A percentile compares a stretch with the other conserved stretches of the same genome.
phyloP scores from a whole-genome alignment of 208 protist species.

The Trichomonas tenax region DNA sequence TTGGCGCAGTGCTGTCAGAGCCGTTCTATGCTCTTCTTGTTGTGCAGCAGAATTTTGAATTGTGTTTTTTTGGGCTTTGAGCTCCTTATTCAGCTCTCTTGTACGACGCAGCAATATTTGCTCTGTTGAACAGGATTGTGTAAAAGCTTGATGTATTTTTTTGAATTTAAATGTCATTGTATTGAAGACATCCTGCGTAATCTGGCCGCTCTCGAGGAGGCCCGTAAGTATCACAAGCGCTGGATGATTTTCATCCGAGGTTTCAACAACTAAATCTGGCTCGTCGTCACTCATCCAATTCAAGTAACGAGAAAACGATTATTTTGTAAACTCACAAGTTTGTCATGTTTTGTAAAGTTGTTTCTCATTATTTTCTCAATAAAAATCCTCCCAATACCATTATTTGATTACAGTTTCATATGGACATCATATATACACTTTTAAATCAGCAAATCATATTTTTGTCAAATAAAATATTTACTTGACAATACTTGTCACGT shows the following conservation, averaged over 20 bases:
- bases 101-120: neutral
- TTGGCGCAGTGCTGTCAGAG: neutral
- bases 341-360: too few relatives aligned
- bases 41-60: neutral
- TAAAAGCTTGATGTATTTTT: slow-evolving; percentile 18
- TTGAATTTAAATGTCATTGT: neutral
- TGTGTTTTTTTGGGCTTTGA: neutral
- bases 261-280: neutral
- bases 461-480: too few relatives aligned
- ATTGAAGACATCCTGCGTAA: neutral
- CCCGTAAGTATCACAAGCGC: neutral
- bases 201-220: neutral
- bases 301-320: neutral
- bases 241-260: neutral
- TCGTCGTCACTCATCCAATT: neutral
- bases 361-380: too few relatives aligned
- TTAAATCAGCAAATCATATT: too few relatives aligned
- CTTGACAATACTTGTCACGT: too few relatives aligned
- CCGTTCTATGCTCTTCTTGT: neutral
- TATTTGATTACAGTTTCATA: too few relatives aligned
- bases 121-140: neutral
- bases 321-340: neutral
- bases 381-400: too few relatives aligned
- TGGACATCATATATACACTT: too few relatives aligned
- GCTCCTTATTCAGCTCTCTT: neutral